A percentile compares a stretch with the other conserved stretches of the same genome.
Evolutionary conservation across 306 rosid species (phyloP).

Genomic region (Sicyos edulis): DNA sequence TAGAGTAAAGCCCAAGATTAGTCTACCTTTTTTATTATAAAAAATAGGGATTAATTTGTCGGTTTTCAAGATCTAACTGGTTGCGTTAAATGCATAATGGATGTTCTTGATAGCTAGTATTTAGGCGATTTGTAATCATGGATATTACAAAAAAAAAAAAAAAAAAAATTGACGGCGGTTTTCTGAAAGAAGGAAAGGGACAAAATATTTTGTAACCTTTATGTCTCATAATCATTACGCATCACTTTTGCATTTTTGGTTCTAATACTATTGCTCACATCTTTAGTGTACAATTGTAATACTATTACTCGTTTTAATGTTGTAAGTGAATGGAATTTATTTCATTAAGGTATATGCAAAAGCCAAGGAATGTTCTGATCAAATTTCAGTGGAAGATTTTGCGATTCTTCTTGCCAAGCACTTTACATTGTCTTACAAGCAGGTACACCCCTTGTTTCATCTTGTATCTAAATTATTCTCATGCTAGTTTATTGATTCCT

Average conservation of each 20-base stretch:
- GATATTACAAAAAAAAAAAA: no score
- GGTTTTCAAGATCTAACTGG: no score
- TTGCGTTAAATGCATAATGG: no score
- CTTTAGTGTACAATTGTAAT: background rate
- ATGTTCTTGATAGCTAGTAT: no score
- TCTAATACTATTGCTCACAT: background rate
- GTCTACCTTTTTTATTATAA: no score
- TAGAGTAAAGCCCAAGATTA: no score
- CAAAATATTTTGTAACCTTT: background rate
- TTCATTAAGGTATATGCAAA: slow-evolving; percentile 67
- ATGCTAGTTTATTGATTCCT: background rate
- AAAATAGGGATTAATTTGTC: no score
- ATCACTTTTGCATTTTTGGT: background rate
- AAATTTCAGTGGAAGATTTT: slow-evolving; percentile 67
- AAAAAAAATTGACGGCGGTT: background rate
- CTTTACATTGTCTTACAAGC: slow-evolving; percentile 63
- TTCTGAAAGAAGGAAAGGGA: background rate
- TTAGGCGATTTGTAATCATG: no score
- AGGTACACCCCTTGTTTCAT: slow-evolving; percentile 36
- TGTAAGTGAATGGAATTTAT: slow-evolving; percentile 15
- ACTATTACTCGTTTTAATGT: slow-evolving; percentile 18
- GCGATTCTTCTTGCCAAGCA: slow-evolving; percentile 82
- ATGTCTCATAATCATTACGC: background rate
- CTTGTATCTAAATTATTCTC: background rate
- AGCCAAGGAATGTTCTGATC: slow-evolving; percentile 75